Evolutionary conservation across 768 basidiomycete genomes (phyloP).

Genomic region (Chlorophyllum brunneum): DNA sequence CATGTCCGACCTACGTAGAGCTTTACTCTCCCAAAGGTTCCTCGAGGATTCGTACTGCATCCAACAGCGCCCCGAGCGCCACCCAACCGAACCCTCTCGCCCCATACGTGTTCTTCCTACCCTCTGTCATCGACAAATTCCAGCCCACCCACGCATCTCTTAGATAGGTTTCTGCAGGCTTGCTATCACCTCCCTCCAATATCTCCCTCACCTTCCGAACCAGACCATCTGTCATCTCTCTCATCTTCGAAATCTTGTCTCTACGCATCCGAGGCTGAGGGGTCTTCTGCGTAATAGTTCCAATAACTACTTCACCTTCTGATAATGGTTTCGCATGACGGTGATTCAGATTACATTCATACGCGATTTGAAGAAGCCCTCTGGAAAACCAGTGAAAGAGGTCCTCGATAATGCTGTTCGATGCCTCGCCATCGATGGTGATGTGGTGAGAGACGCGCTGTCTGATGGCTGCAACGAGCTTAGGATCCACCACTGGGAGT

Average conservation of each 20-base stretch:
- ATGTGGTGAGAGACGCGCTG: not conserved
- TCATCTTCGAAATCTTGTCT: constrained; percentile 48
- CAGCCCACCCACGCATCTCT: constrained; percentile 52
- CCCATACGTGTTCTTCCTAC: constrained; percentile 37
- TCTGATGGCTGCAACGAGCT: not conserved
- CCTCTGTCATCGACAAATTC: constrained; percentile 32
- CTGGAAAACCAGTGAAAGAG: constrained; percentile 38
- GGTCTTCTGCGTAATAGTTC: constrained; percentile 60
- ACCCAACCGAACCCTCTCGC: constrained; percentile 60
- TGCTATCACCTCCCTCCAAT: constrained; percentile 42
- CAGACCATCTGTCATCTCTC: constrained; percentile 50
- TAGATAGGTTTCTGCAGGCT: constrained; percentile 33
- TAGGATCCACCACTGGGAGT: not conserved
- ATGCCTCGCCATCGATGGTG: not conserved
- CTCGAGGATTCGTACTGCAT: constrained; percentile 26
- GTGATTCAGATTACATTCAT: constrained; percentile 40
- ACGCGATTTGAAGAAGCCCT: constrained; percentile 44
- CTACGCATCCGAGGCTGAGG: constrained; percentile 49
- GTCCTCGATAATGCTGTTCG: constrained; percentile 18
- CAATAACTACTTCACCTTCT: constrained; percentile 63
- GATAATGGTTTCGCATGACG: constrained; percentile 37
- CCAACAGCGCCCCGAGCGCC: constrained; percentile 52
- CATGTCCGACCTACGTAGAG: not conserved
- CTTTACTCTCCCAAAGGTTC: not conserved
- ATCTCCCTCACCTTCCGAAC: constrained; percentile 45